These are phyloP conservation scores for Withania somnifera DNA, from an alignment of 305 asterid genomes.

Conservation along the genomic window DNA sequence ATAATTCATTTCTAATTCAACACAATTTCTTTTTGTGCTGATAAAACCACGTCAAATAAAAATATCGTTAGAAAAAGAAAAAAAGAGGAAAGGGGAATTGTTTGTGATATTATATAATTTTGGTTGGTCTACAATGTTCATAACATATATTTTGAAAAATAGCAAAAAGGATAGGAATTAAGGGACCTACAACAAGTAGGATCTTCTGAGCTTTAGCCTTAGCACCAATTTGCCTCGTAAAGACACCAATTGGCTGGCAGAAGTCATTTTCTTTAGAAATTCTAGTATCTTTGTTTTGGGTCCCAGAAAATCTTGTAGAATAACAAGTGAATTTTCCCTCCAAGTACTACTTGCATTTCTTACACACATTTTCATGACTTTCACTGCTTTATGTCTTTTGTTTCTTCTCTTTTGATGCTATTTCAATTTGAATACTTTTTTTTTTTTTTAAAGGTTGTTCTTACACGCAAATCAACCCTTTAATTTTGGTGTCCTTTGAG, in stretches of 20 bases:
- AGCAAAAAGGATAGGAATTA: background rate
- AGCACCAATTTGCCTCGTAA: conserved; percentile 28
- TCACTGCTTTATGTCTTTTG: background rate
- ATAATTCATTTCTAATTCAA: background rate
- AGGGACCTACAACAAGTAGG: conserved; percentile 10
- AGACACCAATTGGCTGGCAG: conserved; percentile 13
- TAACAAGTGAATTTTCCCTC: background rate
- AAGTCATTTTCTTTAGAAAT: conserved; percentile 30
- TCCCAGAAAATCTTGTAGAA: conserved; percentile 6
- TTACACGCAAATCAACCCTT: no score
- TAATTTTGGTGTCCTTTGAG: no score
- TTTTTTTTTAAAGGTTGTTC: no score
- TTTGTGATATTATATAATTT: background rate
- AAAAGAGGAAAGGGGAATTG: background rate
- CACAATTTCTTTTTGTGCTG: no score
- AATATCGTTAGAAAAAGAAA: background rate
- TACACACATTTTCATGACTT: background rate
- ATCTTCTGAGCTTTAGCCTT: conserved; percentile 16
- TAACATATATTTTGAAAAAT: background rate
- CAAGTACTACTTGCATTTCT: background rate
- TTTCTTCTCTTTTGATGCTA: background rate
- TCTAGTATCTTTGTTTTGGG: conserved; percentile 23
- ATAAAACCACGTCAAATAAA: background rate
- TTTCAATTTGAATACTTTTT: background rate
- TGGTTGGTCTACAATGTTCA: background rate